Base-by-base conservation (phyloP, 1,284 basidiomycete genomes). In the Volvariella volvacea region DNA sequence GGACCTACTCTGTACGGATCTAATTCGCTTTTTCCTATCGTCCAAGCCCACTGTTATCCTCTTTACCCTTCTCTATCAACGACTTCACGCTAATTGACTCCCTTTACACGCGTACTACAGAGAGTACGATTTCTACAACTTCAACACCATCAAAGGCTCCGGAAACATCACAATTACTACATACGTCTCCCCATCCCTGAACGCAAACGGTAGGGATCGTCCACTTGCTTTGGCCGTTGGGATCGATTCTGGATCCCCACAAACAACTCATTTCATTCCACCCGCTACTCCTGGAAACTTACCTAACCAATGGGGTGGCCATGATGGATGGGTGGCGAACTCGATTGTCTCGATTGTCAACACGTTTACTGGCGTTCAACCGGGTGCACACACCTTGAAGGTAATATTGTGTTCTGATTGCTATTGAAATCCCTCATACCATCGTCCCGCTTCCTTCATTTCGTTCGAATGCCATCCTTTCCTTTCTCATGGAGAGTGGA, bases 71-170 rank as follows among this genome's bases (percentile, higher is more conserved):
- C 34, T 36, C n/a, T 8, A 36, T 36, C n/a, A 8, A 6, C 34
- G 19, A 4, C 14, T 20, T 20, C 34, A 36, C 19, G n/a, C 6
- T 15, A 17, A 9, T 12, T 45, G 32, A 41, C 25, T 21, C 28
- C n/a, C 8, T 9, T 33, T 39, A 39, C 39, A 20, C 10, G 20
- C 20, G 20, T 19, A 39, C 33, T 34, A 19, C 41, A 77, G 74
- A 20, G 73, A 77, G 60, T 85, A 85, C 57, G 80, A 83, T 57
- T 84, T 86, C 59, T 78, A 66, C 60, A 76, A 68, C 38, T 80
- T 80, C 64, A 71, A 76, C 58, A 64, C 60, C 16, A 57, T 66
- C 34, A 39, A 43, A 22, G 67, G 64, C 9, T 55, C 58, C 19
- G 60, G 59, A 20, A 72, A 73, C 32, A 61, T 74, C 16, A 76